These are phyloP conservation scores for Paraconiothyrium brasiliense DNA, from an alignment of 2,329 filamentous ascomycete species.

Conservation along the genomic window DNA sequence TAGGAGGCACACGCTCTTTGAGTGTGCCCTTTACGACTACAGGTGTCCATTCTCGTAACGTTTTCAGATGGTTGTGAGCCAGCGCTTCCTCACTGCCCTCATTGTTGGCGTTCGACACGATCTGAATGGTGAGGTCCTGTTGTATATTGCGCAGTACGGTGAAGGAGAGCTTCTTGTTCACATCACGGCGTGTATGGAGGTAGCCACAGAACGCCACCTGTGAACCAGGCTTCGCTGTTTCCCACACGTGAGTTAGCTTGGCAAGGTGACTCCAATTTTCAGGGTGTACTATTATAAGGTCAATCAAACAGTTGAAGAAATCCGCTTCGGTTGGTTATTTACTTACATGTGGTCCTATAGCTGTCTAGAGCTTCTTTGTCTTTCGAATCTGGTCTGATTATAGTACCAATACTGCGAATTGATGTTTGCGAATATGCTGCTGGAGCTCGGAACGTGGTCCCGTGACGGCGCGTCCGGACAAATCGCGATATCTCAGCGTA, in stretches of 20 bases:
- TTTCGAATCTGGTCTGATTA: slow-evolving; percentile 27
- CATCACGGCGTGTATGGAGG: slow-evolving; percentile 71
- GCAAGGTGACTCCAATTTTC: slow-evolving; percentile 46
- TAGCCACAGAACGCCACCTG: slow-evolving; percentile 71
- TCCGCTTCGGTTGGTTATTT: not conserved
- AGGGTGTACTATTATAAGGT: slow-evolving; percentile 23
- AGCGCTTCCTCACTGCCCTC: slow-evolving; percentile 32
- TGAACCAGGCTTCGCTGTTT: slow-evolving; percentile 17
- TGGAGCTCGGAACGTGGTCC: slow-evolving; percentile 29
- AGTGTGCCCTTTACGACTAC: slow-evolving; percentile 64
- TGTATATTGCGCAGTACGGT: slow-evolving; percentile 63
- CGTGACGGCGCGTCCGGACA: slow-evolving; percentile 40
- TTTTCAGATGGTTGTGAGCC: slow-evolving; percentile 52
- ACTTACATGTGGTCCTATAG: slow-evolving; percentile 45
- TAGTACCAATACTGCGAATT: slow-evolving; percentile 26
- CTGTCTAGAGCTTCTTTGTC: slow-evolving; percentile 36
- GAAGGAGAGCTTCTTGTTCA: slow-evolving; percentile 76
- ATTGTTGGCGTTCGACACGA: slow-evolving; percentile 57
- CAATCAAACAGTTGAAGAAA: slow-evolving; percentile 11
- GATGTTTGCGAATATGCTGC: slow-evolving; percentile 21
- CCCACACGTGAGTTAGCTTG: slow-evolving; percentile 36
- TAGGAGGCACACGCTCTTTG: slow-evolving; percentile 51
- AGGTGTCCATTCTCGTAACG: slow-evolving; percentile 61
- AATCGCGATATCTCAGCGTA: slow-evolving; percentile 48
- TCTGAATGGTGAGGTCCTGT: slow-evolving; percentile 58